Percentiles rank a stretch among this genome's conserved stretches.
Conservation (phyloP, 495 filamentous ascomycete species). For the Apodospora peruviana region DNA sequence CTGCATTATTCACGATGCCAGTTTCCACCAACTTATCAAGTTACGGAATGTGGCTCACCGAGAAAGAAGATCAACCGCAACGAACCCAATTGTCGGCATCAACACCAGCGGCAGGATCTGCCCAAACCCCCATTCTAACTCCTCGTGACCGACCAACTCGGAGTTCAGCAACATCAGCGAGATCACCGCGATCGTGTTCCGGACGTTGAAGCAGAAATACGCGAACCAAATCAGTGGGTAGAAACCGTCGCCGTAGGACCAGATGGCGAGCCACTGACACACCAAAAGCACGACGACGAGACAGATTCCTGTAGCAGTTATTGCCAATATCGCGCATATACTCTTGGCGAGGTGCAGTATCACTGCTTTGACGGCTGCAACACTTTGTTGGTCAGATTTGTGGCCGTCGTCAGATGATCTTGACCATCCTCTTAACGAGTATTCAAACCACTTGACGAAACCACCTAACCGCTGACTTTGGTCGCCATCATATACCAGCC, state of each 20-base stretch:
- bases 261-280: neutral
- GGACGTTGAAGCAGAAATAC: neutral
- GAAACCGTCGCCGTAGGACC: conserved; percentile 1
- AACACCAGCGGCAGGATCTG: conserved; percentile 1
- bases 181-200: neutral
- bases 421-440: neutral
- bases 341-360: neutral
- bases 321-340: neutral
- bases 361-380: too few relatives aligned
- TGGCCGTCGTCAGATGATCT: too few relatives aligned
- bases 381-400: too few relatives aligned
- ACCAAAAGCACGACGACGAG: neutral
- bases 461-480: neutral
- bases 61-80: neutral
- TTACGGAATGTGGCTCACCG: too few relatives aligned
- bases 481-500: neutral
- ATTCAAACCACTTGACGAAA: neutral
- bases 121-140: conserved; percentile 1
- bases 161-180: neutral
- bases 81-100: neutral
- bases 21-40: too few relatives aligned
- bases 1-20: too few relatives aligned
- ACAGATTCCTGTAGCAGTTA: neutral
- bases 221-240: neutral
- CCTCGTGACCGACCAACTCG: neutral